Conservation (phyloP, 2,329 filamentous ascomycete genomes). For the Periconia macrospinosa region DNA sequence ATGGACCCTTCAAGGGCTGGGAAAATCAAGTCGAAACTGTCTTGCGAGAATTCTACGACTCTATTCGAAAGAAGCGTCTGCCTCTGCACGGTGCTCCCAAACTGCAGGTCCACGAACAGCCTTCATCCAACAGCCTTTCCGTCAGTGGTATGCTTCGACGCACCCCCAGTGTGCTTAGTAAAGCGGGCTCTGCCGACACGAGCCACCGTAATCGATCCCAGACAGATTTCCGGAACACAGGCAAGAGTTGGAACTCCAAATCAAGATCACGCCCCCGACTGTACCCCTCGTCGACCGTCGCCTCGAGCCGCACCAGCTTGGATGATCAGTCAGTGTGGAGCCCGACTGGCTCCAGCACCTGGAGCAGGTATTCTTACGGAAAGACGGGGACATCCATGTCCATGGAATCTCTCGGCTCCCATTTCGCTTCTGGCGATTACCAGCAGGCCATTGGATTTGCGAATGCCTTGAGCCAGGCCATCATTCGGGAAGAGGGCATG, state of each 20-base stretch:
- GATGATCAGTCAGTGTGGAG: slow-evolving; percentile 94
- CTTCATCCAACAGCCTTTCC: slow-evolving; percentile 64
- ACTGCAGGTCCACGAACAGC: slow-evolving; percentile 50
- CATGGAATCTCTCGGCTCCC: slow-evolving; percentile 83
- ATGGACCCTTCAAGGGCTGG: slow-evolving; percentile 77
- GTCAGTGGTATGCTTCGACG: slow-evolving; percentile 75
- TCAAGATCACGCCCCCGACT: slow-evolving; percentile 78
- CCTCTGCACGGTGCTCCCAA: slow-evolving; percentile 76
- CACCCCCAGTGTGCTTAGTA: slow-evolving; percentile 88
- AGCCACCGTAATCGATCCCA: slow-evolving; percentile 70
- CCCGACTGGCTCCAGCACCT: slow-evolving; percentile 86
- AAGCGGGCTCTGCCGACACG: slow-evolving; percentile 81
- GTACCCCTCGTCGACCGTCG: slow-evolving; percentile 77
- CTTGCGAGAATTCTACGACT: slow-evolving; percentile 86
- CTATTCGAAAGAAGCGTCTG: slow-evolving; percentile 83
- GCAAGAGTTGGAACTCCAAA: slow-evolving; percentile 80
- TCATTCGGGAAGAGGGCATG: slow-evolving; percentile 82
- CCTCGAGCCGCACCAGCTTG: slow-evolving; percentile 89
- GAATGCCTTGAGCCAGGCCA: slow-evolving; percentile 93
- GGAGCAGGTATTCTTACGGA: slow-evolving; percentile 91
- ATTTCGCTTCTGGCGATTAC: slow-evolving; percentile 76
- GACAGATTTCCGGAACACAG: slow-evolving; percentile 63
- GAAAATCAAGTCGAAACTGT: slow-evolving; percentile 88
- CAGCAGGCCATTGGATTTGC: slow-evolving; percentile 98
- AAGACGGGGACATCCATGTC: slow-evolving; percentile 91